Conservation (phyloP, 371 early-diverging fungal species). For the Thermomucor indicae-seudaticae region DNA sequence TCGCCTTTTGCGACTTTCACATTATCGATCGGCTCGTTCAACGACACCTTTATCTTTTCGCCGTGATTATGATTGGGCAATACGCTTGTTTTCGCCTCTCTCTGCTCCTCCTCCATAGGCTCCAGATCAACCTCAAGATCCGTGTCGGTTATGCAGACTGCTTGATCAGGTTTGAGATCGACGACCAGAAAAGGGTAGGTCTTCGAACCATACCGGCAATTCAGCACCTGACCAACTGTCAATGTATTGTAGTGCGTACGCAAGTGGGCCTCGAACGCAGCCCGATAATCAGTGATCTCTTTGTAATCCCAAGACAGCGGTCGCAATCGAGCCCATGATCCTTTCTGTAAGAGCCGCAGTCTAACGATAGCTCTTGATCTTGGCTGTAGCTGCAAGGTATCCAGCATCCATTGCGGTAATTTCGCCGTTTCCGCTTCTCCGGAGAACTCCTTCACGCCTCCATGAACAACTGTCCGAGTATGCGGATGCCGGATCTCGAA, state of each 20-base stretch:
- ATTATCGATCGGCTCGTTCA: background rate
- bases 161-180: constrained; percentile 63
- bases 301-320: constrained; percentile 52
- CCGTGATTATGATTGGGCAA: background rate
- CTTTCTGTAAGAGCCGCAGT: constrained; percentile 58
- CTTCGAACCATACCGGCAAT: constrained; percentile 53
- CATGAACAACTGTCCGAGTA: constrained; percentile 41
- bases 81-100: background rate
- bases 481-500: constrained; percentile 60
- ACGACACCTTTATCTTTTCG: background rate
- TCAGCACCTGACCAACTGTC: constrained; percentile 61
- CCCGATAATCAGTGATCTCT: constrained; percentile 66
- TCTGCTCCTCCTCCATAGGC: constrained; percentile 28
- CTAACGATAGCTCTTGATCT: constrained; percentile 50
- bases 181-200: constrained; percentile 60
- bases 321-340: constrained; percentile 64
- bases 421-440: constrained; percentile 41
- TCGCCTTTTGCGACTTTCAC: constrained; percentile 7
- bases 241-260: constrained; percentile 72
- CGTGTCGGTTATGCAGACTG: constrained; percentile 74
- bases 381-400: constrained; percentile 26
- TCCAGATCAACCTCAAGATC: constrained; percentile 84
- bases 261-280: constrained; percentile 73
- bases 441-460: constrained; percentile 82
- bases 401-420: constrained; percentile 60